Evolutionary conservation across 495 filamentous ascomycete genomes (phyloP).

Genomic region (Aspergillus taichungensis): DNA sequence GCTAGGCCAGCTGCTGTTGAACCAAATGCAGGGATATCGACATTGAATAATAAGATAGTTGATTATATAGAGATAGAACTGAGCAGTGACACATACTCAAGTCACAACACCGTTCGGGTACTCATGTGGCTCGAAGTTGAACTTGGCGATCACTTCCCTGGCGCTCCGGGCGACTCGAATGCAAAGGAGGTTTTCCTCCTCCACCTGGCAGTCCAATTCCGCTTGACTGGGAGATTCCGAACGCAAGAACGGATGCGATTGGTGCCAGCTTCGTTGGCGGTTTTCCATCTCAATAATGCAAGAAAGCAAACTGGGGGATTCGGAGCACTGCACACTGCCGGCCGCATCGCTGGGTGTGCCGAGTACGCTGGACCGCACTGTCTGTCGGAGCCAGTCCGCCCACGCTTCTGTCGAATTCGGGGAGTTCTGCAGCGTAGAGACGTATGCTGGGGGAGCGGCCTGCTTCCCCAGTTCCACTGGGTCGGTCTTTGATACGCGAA

Average conservation of each 20-base stretch:
- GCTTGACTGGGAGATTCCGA: constrained; percentile 2
- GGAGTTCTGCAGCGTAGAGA: constrained; percentile 18
- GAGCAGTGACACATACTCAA: background rate
- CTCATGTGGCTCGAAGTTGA: constrained; percentile 33
- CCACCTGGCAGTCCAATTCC: constrained; percentile 1
- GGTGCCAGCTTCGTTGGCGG: constrained; percentile 36
- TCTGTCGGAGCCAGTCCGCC: constrained; percentile 31
- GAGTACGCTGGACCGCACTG: constrained; percentile 30
- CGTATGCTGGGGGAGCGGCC: constrained; percentile 24
- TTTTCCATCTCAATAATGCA: constrained; percentile 33
- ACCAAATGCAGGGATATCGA: too few species aligned
- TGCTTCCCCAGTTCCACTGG: constrained; percentile 28
- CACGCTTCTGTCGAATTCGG: constrained; percentile 22
- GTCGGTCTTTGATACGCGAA: constrained; percentile 29
- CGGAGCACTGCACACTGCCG: constrained; percentile 13
- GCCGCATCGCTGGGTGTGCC: constrained; percentile 20
- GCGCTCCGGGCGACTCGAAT: constrained; percentile 30
- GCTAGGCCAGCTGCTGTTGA: too few species aligned
- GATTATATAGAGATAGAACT: too few species aligned
- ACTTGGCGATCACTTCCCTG: constrained; percentile 29
- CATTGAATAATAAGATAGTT: too few species aligned
- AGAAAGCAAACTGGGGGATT: constrained; percentile 24
- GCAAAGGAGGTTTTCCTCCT: constrained; percentile 29
- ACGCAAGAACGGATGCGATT: constrained; percentile 13
- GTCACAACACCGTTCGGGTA: constrained; percentile 24